phyloP scores from a whole-genome alignment of 192 early-diverging fungal genomes.

The Backusella morwellensis region DNA sequence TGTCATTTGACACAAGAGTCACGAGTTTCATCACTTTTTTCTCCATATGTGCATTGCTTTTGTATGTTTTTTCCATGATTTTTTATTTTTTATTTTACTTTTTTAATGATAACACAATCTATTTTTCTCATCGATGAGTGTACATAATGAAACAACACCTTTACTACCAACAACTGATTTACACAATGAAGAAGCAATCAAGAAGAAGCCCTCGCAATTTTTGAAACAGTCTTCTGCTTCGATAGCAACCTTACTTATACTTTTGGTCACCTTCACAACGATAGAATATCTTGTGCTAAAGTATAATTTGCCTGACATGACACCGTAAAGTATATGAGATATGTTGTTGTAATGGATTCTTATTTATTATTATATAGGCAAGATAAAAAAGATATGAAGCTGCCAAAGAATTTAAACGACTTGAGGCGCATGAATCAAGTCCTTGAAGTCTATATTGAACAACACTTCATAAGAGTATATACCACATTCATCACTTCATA shows the following conservation, averaged over 20 bases:
- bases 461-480: slow-evolving; percentile 49
- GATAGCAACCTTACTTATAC: slow-evolving; percentile 19
- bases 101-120: neutral
- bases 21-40: neutral
- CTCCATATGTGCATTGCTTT: neutral
- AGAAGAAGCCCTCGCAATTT: neutral
- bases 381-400: slow-evolving; percentile 41
- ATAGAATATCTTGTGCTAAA: slow-evolving; percentile 26
- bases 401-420: slow-evolving; percentile 51
- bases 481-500: slow-evolving; percentile 47
- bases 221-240: slow-evolving; percentile 25
- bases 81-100: neutral
- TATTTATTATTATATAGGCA: slow-evolving; percentile 33
- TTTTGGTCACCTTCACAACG: slow-evolving; percentile 22
- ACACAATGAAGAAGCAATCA: neutral
- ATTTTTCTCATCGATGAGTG: neutral
- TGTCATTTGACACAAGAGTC: neutral
- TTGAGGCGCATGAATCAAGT: slow-evolving; percentile 45
- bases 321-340: slow-evolving; percentile 19
- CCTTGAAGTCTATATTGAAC: slow-evolving; percentile 45
- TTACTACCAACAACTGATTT: neutral
- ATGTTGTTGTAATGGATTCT: neutral
- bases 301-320: slow-evolving; percentile 26
- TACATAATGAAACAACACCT: neutral
- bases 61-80: neutral